Base-by-base conservation (phyloP, 352 stramenopile genomes). In the Pythium insidiosum region DNA sequence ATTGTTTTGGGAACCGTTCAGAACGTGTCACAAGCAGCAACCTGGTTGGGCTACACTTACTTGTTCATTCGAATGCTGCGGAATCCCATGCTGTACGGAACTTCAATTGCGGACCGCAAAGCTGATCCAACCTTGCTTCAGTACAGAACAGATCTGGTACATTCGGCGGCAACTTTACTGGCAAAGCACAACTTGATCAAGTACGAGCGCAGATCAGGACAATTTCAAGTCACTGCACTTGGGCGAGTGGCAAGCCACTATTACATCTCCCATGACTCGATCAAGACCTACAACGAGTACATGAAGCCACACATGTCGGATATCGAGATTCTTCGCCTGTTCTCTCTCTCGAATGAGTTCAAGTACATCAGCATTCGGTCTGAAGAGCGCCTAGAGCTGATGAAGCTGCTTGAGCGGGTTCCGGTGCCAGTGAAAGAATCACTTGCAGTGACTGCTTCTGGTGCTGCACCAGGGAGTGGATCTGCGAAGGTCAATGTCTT, bases 41-140 rank as follows among this genome's bases (percentile, higher is more conserved):
- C 96, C 30, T 99, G 97, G 97, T 73, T 99, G 7, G 96, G 95
- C 13, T 99, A 99, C 74, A 98, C 97, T 26, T 99, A 99, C 66
- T 70, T 99, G 34, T 99, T 98, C 59, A 95, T 99, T 43, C 84
- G 97, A 28, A 99, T 99, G 97, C 76, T 99, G 16, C 90, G 91
- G 22, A 98, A 98, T 51, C 97, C 97, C 15, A 78, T 61, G 18
- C 61, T 98, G 22, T 99, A 99, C 58, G 95, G 95, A 15, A 88
- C 99, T 18, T 86, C 84, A 0, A 63, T 90, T 4, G 84, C 82
- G 10, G 78, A 89, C 47, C 61, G 89, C 18, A 86, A 94, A 33
- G 73, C 84, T 4, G 96, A 99, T 56, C 90, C 91, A 7, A 94
- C 77, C 5, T 63, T 99, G 31, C 74, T 98, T 19, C 88, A 98